Evolutionary conservation across 495 filamentous ascomycete genomes (phyloP), one percentile per base, ranked within the genome.

Genomic region (Penicillium goetzii): DNA sequence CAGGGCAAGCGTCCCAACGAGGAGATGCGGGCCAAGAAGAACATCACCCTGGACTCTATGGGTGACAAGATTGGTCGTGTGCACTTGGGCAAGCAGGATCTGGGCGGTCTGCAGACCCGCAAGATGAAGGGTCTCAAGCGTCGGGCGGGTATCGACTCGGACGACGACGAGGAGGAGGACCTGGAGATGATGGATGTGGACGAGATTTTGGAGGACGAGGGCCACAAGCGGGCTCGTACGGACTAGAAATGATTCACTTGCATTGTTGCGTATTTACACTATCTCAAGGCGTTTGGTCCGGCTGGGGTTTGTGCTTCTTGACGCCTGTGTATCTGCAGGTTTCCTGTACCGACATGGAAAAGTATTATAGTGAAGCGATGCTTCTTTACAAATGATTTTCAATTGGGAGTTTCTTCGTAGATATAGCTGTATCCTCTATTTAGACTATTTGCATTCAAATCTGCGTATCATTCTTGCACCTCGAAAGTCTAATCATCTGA

Each of bases 121-220:
- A 99, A 99, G 88, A 97, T 99, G 93, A 99, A 99, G 87, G 95
- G 95, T 61, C 76, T 99, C 65, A 98, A 98, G 85, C 82, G 96
- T 55, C 83, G 84, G 28, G 81, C 85, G 23, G 86, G 81, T 3
- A 81, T 78, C 34, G 85, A 84, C 54, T 79, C 75, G n/a, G 77
- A 80, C 12, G 71, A 80, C 12, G 71, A 75, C 30, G 70, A 52
- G 4, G 45, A 73, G 50, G 69, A 59, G 36, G 77, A 80, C 33
- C 2, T 55, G 55, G 55, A 57, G 55, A 77, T 77, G 74, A 78
- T 81, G 77, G 78, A 80, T 60, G 74, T 79, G 56, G 78, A 80
- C 63, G 77, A 76, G 61, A 61, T 76, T 19, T 75, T 72, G 55
- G 80, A 79, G 56, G 76, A 80, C 32, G 75, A 78, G 59, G 66